These are phyloP conservation scores for Aschersonia sp. DNA, from an alignment of 2,329 filamentous ascomycete genomes.

Conservation along the genomic window DNA sequence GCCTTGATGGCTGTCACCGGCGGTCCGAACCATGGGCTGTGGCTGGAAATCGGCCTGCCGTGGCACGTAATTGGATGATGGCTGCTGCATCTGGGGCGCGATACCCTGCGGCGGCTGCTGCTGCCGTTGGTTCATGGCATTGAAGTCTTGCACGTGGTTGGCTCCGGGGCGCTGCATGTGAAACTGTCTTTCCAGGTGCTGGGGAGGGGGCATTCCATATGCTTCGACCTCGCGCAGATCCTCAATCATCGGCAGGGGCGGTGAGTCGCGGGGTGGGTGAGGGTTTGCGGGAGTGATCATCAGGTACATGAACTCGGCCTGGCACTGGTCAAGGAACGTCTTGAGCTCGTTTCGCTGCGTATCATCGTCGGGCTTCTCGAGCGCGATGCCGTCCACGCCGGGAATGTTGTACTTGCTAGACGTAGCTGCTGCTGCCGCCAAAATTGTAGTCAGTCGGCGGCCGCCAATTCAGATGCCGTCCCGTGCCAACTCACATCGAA, in stretches of 20 bases:
- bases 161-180: constrained; percentile 27
- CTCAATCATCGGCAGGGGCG: constrained; percentile 41
- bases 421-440: constrained; percentile 17
- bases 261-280: constrained; percentile 47
- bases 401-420: constrained; percentile 26
- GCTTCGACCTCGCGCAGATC: constrained; percentile 40
- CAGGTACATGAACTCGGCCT: constrained; percentile 51
- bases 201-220: constrained; percentile 31
- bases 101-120: constrained; percentile 38
- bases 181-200: constrained; percentile 24
- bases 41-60: constrained; percentile 24
- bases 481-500: constrained; percentile 27
- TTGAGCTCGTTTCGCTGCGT: constrained; percentile 38
- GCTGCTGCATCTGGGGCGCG: constrained; percentile 36
- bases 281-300: constrained; percentile 55
- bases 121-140: constrained; percentile 34
- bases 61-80: constrained; percentile 16
- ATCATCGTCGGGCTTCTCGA: constrained; percentile 34
- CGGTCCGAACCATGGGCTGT: constrained; percentile 37
- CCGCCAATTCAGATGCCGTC: too few species aligned
- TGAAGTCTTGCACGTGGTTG: constrained; percentile 42
- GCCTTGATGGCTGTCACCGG: constrained; percentile 30
- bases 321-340: constrained; percentile 47
- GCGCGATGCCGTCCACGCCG: constrained; percentile 30
- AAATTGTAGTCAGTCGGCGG: too few species aligned